Conservation (phyloP, 1,139 yeast species). For the Saccharomycopsis hybrid region DNA sequence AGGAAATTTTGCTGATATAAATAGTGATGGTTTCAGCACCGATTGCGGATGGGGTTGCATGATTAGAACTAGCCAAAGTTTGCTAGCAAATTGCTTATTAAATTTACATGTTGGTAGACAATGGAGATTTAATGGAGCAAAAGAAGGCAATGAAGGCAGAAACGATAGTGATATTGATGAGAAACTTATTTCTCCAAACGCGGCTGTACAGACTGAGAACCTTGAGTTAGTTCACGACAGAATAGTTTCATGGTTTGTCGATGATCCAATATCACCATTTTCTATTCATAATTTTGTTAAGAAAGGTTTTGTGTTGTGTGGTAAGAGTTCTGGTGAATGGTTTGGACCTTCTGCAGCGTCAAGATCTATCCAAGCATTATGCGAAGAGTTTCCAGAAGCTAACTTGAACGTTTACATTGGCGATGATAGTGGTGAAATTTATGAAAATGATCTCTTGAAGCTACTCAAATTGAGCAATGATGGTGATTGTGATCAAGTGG, state of each 20-base stretch:
- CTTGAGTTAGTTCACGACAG: slow-evolving; percentile 30
- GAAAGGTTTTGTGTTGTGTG: slow-evolving; percentile 60
- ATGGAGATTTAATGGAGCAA: slow-evolving; percentile 37
- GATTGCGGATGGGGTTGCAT: slow-evolving; percentile 99
- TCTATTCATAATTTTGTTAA: slow-evolving; percentile 80
- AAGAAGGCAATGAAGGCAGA: too few species aligned
- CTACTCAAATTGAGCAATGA: background rate
- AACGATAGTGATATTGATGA: background rate
- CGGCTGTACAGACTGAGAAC: too few species aligned
- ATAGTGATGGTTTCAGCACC: slow-evolving; percentile 66
- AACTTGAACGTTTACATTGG: slow-evolving; percentile 51
- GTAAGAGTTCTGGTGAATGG: slow-evolving; percentile 92
- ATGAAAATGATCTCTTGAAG: slow-evolving; percentile 49
- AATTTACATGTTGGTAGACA: slow-evolving; percentile 41
- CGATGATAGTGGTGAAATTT: slow-evolving; percentile 71
- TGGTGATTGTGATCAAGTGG: too few species aligned
- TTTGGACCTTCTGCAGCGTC: slow-evolving; percentile 96
- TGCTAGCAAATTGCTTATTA: slow-evolving; percentile 71
- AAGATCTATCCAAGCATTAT: slow-evolving; percentile 49
- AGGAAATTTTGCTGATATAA: slow-evolving; percentile 49
- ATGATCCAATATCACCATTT: slow-evolving; percentile 56
- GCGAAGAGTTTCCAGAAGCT: slow-evolving; percentile 33
- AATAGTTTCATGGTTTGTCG: slow-evolving; percentile 59
- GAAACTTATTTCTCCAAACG: background rate
- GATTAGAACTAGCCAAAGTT: slow-evolving; percentile 92